Base-by-base conservation (phyloP, 164 flowering plant species). In the Chimonanthus praecox region DNA sequence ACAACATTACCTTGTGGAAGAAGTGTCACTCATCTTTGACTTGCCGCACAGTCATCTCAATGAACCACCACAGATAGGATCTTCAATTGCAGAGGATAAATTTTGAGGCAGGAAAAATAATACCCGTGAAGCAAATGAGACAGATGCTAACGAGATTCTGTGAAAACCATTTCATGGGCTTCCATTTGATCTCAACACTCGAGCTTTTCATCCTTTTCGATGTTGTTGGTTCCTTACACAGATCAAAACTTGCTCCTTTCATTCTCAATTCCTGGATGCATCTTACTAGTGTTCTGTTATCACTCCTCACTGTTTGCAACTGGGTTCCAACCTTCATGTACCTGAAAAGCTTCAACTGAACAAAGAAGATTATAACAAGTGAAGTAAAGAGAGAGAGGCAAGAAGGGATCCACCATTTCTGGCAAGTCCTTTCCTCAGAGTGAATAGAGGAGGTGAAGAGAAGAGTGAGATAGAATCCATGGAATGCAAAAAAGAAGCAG, bases 151-250 rank as follows among this genome's bases (percentile, higher is more conserved):
- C 72, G 47, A 88, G 58, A 77, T 91, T 71, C 75, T 84, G 87
- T 58, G 84, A 83, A 71, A 84, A 88, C 91, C 92, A 93, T 72
- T 83, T 78, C 7, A 89, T 21, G 0, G 97, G 96, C 82, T 77
- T 88, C 98, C 97, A 93, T 70, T 91, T 91, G 73, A 92, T 84
- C 80, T 95, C 94, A 5, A 95, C 99, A 49, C 98, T 95, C 77
- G 97, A 95, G 80, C 98, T 91, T 80, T 93, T 95, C 90, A 91
- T 82, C 81, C 85, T 87, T 72, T 76, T 88, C 65, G 85, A 84
- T 33, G 49, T 82, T 67, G 72, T 83, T 0, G 94, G 90, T 79
- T 89, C 94, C 72, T 88, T 93, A 0, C 84, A 80, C 78, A 95
- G 71, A 85, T 93, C 97, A 72, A 91, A 92, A 79, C 96, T 84